phyloP scores from a whole-genome alignment of 2,329 filamentous ascomycete genomes.

The Fusarium subglutinans region DNA sequence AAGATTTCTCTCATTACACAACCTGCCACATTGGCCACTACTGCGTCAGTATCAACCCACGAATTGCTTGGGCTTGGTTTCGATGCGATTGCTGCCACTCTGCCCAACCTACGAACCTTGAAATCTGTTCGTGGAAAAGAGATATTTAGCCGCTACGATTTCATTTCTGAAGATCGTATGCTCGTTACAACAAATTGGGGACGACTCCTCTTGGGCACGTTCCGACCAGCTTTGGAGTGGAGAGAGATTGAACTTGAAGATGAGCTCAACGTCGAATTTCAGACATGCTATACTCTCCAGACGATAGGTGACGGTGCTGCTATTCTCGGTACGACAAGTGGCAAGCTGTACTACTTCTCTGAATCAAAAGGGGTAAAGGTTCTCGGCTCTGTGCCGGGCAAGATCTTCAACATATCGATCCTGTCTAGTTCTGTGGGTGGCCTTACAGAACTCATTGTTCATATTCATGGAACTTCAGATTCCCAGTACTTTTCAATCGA shows the following conservation, averaged over 20 bases:
- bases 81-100: conserved; percentile 44
- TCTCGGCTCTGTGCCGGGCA: conserved; percentile 54
- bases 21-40: not conserved
- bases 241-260: conserved; percentile 51
- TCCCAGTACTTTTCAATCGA: conserved; percentile 56
- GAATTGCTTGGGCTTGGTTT: conserved; percentile 44
- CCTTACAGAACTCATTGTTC: conserved; percentile 53
- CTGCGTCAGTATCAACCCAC: not conserved
- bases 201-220: conserved; percentile 60
- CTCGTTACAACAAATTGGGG: conserved; percentile 70
- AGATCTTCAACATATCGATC: conserved; percentile 61
- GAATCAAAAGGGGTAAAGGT: conserved; percentile 44
- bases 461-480: conserved; percentile 56
- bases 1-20: conserved; percentile 62
- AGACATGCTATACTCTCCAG: conserved; percentile 59
- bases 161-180: conserved; percentile 62
- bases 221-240: conserved; percentile 53
- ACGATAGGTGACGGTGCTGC: conserved; percentile 51
- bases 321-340: conserved; percentile 60
- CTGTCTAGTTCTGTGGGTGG: conserved; percentile 39
- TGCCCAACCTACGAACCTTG: conserved; percentile 10
- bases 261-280: conserved; percentile 50
- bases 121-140: conserved; percentile 49
- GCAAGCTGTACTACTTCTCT: conserved; percentile 58
- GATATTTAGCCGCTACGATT: conserved; percentile 70